Conservation (phyloP, 2,329 filamentous ascomycete genomes). For the Aspergillus ibericus region DNA sequence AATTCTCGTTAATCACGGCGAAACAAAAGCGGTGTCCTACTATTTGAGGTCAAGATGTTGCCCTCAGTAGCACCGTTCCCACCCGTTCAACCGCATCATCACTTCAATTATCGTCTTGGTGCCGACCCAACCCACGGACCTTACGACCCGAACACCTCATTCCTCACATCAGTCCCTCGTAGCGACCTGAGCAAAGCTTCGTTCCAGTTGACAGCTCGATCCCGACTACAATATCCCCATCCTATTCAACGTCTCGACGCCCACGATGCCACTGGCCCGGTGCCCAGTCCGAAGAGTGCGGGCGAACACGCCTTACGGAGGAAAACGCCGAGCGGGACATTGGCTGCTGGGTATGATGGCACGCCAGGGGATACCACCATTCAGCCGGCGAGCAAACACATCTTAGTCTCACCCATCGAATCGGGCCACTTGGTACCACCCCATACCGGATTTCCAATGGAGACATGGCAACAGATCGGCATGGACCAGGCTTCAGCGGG, state of each 20-base stretch:
- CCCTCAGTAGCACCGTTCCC: conserved; percentile 49
- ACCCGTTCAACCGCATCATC: conserved; percentile 44
- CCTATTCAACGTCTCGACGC: conserved; percentile 39
- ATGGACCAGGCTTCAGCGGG: conserved; percentile 31
- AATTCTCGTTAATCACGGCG: conserved; percentile 7
- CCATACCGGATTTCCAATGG: conserved; percentile 32
- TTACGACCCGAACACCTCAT: conserved; percentile 33
- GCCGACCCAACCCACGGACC: conserved; percentile 31
- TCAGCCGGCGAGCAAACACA: conserved; percentile 77
- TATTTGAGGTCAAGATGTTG: conserved; percentile 44
- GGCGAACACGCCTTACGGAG: conserved; percentile 77
- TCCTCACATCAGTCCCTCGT: conserved; percentile 23
- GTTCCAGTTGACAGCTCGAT: conserved; percentile 30
- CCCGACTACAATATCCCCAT: conserved; percentile 40
- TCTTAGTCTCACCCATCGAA: conserved; percentile 66
- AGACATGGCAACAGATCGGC: conserved; percentile 33
- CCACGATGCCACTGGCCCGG: conserved; percentile 28
- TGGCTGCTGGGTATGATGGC: conserved; percentile 88
- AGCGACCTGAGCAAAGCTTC: conserved; percentile 29
- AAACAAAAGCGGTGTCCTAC: conserved; percentile 8
- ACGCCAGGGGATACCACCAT: conserved; percentile 70
- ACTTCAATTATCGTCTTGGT: conserved; percentile 33
- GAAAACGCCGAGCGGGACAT: conserved; percentile 92
- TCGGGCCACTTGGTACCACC: conserved; percentile 36
- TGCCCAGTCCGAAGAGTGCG: conserved; percentile 23